A percentile compares a stretch with the other conserved stretches of the same genome.
Conservation (phyloP, 208 protist genomes). For the Trypanosoma avium region DNA sequence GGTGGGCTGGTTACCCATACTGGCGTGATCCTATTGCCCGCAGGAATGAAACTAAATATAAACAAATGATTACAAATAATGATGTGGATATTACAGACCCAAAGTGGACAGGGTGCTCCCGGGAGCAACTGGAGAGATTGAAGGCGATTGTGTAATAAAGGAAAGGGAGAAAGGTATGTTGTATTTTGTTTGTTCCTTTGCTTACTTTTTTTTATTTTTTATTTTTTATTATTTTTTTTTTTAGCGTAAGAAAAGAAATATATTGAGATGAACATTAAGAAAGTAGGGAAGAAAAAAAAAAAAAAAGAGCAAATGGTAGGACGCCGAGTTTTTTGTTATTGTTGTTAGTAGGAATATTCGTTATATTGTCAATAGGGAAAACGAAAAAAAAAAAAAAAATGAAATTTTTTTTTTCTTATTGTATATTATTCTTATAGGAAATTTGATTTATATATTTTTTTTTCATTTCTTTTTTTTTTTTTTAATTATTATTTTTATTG, state of each 20-base stretch:
- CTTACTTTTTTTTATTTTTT: background rate
- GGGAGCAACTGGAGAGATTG: constrained; percentile 73
- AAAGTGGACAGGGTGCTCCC: constrained; percentile 89
- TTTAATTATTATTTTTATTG: constrained; percentile 16
- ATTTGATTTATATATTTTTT: constrained; percentile 13
- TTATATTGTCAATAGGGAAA: too few relatives aligned
- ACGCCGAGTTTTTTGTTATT: too few relatives aligned
- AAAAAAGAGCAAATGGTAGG: too few relatives aligned
- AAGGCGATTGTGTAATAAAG: constrained; percentile 38
- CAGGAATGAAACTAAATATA: constrained; percentile 87
- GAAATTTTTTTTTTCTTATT: background rate
- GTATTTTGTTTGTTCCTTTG: constrained; percentile 5
- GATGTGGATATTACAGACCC: constrained; percentile 86
- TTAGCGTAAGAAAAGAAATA: too few relatives aligned
- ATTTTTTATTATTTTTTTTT: background rate
- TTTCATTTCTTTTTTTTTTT: constrained; percentile 14
- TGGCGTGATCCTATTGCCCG: constrained; percentile 91
- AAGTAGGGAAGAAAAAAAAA: too few relatives aligned
- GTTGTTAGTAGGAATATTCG: too few relatives aligned
- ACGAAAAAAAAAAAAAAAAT: background rate
- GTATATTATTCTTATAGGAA: too few relatives aligned
- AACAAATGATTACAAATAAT: constrained; percentile 86
- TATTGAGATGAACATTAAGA: too few relatives aligned
- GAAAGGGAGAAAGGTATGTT: background rate
- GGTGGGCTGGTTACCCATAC: constrained; percentile 90